Evolutionary conservation across 257 asterid species (phyloP), one percentile per base, ranked within the genome.

Genomic region (Phtheirospermum japonicum): DNA sequence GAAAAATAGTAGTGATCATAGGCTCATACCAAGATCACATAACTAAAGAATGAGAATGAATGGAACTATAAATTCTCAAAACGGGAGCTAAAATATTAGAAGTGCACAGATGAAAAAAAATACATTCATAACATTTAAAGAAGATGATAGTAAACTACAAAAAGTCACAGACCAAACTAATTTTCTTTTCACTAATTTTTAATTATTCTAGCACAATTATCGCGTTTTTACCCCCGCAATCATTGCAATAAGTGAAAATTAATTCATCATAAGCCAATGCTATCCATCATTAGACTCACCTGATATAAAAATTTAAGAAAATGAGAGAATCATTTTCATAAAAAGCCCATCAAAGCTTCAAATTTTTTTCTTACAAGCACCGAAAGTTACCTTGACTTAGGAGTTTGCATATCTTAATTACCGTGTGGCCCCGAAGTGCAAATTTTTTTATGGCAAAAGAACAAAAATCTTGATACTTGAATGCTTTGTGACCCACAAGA

Each of bases 321-420:
- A 63, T 62, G 54, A 64, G 53, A 42, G 19, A 50, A 17, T 28
- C 7, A 26, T 54, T 11, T 31, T 23, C 14, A 50, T 2, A 9
- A 16, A 19, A 50, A 53, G 39, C 69, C 70, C 59, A 6, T 36
- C 19, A 45, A 40, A 40, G 48, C 48, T 40, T 4, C 59, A 63
- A 66, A 23, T 63, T 23, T 67, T 45, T 53, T 31, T 5, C 59
- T 48, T 53, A 43, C 17, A 45, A n/a, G 42, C 31, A 61, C 45
- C 31, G 18, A 4, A 30, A 46, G 48, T 49, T 78, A 89, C 97
- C 94, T 87, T 77, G 83, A 73, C 75, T 83, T 87, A 59, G 94
- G 95, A 57, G 92, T 84, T 86, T 89, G 95, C 97, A 89, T 89
- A 73, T 68, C 73, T 78, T 72, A n/a, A n/a, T n/a, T n/a, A n/a